Evolutionary conservation across 2,329 filamentous ascomycete species (phyloP).

Genomic region (Aureobasidium sp.): DNA sequence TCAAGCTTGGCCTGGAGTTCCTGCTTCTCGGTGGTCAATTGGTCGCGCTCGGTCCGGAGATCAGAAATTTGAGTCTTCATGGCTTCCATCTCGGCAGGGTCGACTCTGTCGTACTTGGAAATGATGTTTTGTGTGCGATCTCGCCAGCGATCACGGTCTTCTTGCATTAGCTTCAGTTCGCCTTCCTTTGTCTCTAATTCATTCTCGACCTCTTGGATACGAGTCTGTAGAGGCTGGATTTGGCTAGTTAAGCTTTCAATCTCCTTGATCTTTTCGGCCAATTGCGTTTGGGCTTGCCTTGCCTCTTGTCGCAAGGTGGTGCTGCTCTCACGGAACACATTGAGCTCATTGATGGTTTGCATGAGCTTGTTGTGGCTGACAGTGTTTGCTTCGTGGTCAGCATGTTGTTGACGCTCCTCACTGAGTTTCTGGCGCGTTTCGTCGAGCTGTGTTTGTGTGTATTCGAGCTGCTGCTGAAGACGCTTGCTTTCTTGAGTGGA

Average conservation of each 20-base stretch:
- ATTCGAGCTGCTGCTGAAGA: constrained; percentile 81
- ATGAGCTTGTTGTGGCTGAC: constrained; percentile 83
- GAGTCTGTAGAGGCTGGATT: constrained; percentile 73
- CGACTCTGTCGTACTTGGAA: constrained; percentile 89
- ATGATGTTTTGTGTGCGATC: constrained; percentile 93
- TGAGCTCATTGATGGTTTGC: constrained; percentile 91
- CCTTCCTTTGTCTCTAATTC: constrained; percentile 73
- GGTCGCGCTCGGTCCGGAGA: constrained; percentile 43
- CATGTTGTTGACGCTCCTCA: constrained; percentile 71
- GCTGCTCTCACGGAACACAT: constrained; percentile 91
- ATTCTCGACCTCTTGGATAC: constrained; percentile 73
- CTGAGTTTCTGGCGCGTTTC: constrained; percentile 82
- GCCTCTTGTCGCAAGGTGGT: constrained; percentile 83
- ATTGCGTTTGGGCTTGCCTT: constrained; percentile 64
- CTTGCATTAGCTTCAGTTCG: constrained; percentile 78
- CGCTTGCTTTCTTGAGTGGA: constrained; percentile 82
- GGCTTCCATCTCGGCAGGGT: constrained; percentile 84
- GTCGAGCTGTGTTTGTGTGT: constrained; percentile 79
- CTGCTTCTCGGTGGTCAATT: constrained; percentile 43
- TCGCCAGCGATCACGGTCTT: constrained; percentile 90
- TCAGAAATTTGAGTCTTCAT: constrained; percentile 67
- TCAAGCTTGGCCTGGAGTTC: constrained; percentile 42
- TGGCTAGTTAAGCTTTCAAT: constrained; percentile 65
- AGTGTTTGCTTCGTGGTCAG: constrained; percentile 63
- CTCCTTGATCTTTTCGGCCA: constrained; percentile 64